Evolutionary conservation across 2,329 filamentous ascomycete genomes (phyloP), one percentile per base, ranked within the genome.

Genomic region (Parafenestella ontariensis): DNA sequence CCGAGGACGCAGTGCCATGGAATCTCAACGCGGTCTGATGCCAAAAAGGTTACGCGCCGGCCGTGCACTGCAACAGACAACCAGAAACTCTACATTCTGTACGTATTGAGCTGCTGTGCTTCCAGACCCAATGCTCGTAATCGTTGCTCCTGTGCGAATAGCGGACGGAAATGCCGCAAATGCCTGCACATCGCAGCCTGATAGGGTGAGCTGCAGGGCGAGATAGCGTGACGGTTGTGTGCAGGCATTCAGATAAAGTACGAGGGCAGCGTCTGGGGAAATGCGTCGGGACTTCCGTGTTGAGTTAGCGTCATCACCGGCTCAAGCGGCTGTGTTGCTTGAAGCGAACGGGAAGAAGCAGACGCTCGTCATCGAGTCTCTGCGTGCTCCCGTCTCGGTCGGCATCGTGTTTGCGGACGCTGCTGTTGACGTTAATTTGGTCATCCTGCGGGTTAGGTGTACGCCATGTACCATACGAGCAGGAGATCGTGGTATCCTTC

Each of bases 301-400:
- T 11, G 15, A 46, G 64, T 36, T 59, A 62, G 59, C 43, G 24
- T 28, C 18, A 52, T 52, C 48, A 49, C 51, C 41, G 49, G 44
- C 40, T 51, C 20, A 18, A 43, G 43, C 47, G 49, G 49, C 52
- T 44, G 54, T 53, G 54, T 53, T 31, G 31, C 48, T 52, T 52
- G 49, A 53, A 54, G 51, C 54, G 41, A 58, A 57, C 56, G 61
- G 57, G 54, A 61, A 52, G 50, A 47, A 49, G 51, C 59, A 62
- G 56, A 59, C 50, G 65, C 56, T 66, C 56, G 61, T 65, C 61
- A 66, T 66, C 52, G 52, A 58, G 47, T 57, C 44, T 59, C 46
- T 58, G 59, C 59, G 43, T 49, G 54, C 46, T 57, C 47, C 59
- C 47, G 48, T 54, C 41, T 59, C 51, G 51, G 49, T 54, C 47